These are phyloP conservation scores for Phytophthora colocasiae DNA, from an alignment of 352 stramenopile species.

Conservation along the genomic window DNA sequence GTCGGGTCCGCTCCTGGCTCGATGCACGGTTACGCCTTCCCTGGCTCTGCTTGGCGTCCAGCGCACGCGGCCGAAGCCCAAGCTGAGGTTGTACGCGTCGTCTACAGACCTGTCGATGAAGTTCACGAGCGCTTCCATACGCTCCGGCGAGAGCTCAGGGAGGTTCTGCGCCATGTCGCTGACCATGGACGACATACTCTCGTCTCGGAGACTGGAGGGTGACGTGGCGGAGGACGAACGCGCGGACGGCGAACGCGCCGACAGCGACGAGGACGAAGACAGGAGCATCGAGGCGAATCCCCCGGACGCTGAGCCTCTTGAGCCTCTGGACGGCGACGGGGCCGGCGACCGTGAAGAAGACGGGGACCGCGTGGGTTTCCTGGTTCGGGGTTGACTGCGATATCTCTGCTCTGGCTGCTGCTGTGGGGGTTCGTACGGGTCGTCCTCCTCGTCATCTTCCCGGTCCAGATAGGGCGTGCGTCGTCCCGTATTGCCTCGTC, in stretches of 20 bases:
- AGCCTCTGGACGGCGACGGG: conserved; percentile 17
- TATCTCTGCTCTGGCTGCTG: conserved; percentile 18
- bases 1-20: conserved; percentile 61
- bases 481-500: background rate
- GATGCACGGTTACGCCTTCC: conserved; percentile 77
- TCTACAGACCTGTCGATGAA: conserved; percentile 83
- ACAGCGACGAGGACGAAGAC: conserved; percentile 19
- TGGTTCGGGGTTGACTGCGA: conserved; percentile 8
- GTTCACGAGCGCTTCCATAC: conserved; percentile 58
- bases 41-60: conserved; percentile 73
- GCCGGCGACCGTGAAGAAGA: conserved; percentile 20
- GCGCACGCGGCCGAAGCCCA: conserved; percentile 76
- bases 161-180: conserved; percentile 32
- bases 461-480: conserved; percentile 34
- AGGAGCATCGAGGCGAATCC: conserved; percentile 21
- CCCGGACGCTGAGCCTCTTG: conserved; percentile 3
- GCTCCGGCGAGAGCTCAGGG: conserved; percentile 48
- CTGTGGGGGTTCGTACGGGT: conserved; percentile 33
- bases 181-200: conserved; percentile 33
- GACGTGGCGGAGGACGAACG: conserved; percentile 36
- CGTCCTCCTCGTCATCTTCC: conserved; percentile 37
- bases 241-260: conserved; percentile 20
- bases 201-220: conserved; percentile 39
- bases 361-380: conserved; percentile 22
- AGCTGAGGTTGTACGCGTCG: conserved; percentile 83